Evolutionary conservation across 2,329 filamentous ascomycete species (phyloP), one percentile per base, ranked within the genome.

Genomic region (Myotisia sp.): DNA sequence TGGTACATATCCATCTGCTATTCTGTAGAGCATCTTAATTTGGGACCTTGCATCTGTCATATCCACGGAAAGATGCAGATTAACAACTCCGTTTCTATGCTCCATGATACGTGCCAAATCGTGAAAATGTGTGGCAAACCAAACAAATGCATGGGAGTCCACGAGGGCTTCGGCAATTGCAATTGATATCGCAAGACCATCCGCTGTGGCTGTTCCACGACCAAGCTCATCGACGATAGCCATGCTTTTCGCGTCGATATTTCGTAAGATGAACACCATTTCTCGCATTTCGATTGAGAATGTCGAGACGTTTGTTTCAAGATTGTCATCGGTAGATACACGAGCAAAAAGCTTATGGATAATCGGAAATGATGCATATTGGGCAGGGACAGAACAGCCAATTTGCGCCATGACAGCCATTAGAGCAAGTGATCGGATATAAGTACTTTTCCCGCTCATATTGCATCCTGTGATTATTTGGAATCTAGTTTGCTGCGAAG

Each of bases 361-460:
- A 12, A 95, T 73, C 0, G 85, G 74, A 42, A 95, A 79, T 0
- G 76, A 74, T 0, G 85, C 90, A 48, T 83, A 90, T 19, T 76
- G 66, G 0, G 85, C 87, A 0, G 90, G 90, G 1, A 95, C 79
- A 52, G 92, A 95, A 46, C 75, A 81, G 3, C 86, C 87, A 33
- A 94, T 76, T 48, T 98, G 90, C 1, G 84, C 84, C 85, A 98
- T 94, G 38, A 98, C 75, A 28, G 80, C 74, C 50, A 92, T 73
- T 20, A 98, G 62, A 0, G 87, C 82, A 16, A 92, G 66, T 2
- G 80, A 78, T 32, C 84, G 75, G 42, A 95, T 93, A 49, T 94
- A 95, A 0, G 86, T 98, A 43, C 81, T 92, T 54, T 95, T 98
- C 1, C 86, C 90, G 46, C 84, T 92, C 90, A 98, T 98, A 47